Conservation (phyloP, 192 early-diverging fungal species). For the Linnemannia elongata region DNA sequence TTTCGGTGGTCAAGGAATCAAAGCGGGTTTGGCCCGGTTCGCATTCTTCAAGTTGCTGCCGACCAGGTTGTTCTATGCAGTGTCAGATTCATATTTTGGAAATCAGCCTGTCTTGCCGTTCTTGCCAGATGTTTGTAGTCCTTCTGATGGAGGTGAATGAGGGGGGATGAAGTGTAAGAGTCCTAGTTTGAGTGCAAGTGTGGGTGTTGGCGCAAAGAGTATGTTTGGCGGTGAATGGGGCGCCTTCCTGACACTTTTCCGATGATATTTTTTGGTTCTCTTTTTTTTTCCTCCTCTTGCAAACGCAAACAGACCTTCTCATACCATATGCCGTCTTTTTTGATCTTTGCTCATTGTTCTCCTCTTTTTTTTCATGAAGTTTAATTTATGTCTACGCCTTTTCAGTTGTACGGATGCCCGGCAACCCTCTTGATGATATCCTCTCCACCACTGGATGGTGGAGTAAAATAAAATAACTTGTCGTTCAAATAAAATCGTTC, state of each 20-base stretch:
- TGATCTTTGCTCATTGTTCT: not conserved
- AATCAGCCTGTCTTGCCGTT: not conserved
- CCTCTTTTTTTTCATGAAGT: not conserved
- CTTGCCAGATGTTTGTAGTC: not conserved
- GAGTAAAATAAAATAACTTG: no score
- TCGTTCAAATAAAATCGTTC: no score
- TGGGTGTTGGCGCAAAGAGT: no score
- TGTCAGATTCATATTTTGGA: slow-evolving; percentile 4
- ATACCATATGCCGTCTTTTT: not conserved
- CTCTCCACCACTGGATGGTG: no score
- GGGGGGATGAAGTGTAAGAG: not conserved
- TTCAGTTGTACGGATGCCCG: no score
- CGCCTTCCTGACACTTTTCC: no score
- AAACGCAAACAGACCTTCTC: not conserved
- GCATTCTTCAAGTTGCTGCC: slow-evolving; percentile 7
- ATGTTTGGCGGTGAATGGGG: no score
- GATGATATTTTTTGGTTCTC: not conserved
- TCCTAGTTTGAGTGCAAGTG: no score
- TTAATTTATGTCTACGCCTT: not conserved
- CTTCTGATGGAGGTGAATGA: not conserved
- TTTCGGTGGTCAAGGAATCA: slow-evolving; percentile 8
- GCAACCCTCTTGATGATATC: no score
- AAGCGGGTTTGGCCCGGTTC: not conserved
- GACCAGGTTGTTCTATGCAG: not conserved
- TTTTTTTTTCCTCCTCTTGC: not conserved